Conservation (phyloP, 208 protist species). For the Acanthamoeba castellanii region DNA sequence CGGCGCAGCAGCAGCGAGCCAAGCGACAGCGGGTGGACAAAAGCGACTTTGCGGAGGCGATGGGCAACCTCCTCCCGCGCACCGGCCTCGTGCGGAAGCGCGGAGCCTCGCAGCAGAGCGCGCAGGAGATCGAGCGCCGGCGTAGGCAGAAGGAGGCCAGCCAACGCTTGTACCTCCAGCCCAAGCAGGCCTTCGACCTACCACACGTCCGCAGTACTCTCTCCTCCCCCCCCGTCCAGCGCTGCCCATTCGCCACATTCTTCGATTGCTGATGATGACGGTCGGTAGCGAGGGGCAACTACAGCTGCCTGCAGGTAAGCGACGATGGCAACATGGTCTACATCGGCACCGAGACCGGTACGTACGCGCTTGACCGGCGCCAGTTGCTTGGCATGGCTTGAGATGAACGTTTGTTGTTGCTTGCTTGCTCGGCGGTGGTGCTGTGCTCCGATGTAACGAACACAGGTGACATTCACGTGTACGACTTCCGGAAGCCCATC, state of each 20-base stretch:
- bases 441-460: not conserved
- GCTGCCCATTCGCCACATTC: not conserved
- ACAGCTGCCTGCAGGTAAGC: not conserved
- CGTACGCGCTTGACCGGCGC: not conserved
- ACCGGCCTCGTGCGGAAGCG: not conserved
- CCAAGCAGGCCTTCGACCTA: not conserved
- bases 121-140: not conserved
- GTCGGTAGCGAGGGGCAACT: not conserved
- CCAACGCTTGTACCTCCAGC: not conserved
- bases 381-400: no score
- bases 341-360: constrained; percentile 12
- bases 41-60: not conserved
- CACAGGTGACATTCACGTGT: not conserved
- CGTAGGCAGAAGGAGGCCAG: not conserved
- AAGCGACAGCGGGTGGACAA: not conserved
- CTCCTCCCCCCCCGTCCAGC: not conserved
- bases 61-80: not conserved
- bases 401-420: no score
- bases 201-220: not conserved
- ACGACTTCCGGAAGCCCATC: constrained; percentile 6
- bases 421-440: not conserved
- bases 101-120: not conserved
- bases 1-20: not conserved
- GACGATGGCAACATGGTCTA: constrained; percentile 4
- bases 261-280: not conserved